Evolutionary conservation across 257 asterid genomes (phyloP).

Genomic region (Primulina huaijiensis): DNA sequence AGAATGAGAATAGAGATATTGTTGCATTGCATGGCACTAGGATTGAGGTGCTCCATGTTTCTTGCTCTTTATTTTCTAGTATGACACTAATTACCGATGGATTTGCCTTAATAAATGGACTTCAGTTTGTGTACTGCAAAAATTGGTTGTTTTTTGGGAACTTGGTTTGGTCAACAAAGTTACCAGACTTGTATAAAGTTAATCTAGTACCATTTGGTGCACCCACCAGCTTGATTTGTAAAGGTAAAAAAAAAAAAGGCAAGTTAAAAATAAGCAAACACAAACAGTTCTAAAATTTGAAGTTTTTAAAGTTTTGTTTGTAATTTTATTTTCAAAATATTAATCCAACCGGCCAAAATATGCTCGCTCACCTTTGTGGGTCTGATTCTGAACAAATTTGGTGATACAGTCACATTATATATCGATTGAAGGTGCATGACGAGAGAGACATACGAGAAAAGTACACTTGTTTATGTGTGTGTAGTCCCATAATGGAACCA

Average conservation of each 20-base stretch:
- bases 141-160: not conserved
- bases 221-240: not conserved
- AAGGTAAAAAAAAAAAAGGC: not conserved
- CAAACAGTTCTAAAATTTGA: not conserved
- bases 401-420: not conserved
- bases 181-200: not conserved
- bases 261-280: too few species aligned
- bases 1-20: not conserved
- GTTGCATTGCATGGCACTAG: not conserved
- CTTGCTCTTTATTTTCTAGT: not conserved
- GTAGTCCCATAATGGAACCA: too few species aligned
- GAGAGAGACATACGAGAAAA: too few species aligned
- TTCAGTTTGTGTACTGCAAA: not conserved
- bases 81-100: not conserved
- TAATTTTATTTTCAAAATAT: too few species aligned
- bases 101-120: not conserved
- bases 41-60: not conserved
- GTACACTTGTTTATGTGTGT: too few species aligned
- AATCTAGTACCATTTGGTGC: not conserved
- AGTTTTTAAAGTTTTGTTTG: too few species aligned
- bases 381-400: not conserved
- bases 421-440: too few species aligned
- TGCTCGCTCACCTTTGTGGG: not conserved
- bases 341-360: too few species aligned
- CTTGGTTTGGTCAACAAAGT: not conserved